Conservation (phyloP, 2,329 filamentous ascomycete species). For the Monilinia polystroma region DNA sequence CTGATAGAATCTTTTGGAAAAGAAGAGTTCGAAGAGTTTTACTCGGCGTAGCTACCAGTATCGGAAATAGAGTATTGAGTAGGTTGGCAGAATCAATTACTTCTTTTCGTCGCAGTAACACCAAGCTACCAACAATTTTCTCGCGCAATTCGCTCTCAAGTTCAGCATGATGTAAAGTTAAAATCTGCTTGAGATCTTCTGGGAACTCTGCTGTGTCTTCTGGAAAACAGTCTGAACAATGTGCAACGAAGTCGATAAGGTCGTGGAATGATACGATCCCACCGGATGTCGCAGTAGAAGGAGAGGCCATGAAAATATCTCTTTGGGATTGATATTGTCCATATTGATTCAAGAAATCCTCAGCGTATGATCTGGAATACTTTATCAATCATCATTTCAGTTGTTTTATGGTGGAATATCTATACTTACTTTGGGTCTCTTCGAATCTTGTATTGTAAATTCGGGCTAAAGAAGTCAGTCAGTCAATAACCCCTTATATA, state of each 20-base stretch:
- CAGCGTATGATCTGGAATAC: constrained; percentile 69
- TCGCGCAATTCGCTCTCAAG: constrained; percentile 84
- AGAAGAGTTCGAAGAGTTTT: constrained; percentile 82
- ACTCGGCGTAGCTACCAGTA: constrained; percentile 87
- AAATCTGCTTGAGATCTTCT: constrained; percentile 74
- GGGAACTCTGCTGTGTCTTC: constrained; percentile 75
- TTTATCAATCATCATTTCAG: constrained; percentile 20
- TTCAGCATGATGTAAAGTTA: constrained; percentile 77
- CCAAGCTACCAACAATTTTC: constrained; percentile 89
- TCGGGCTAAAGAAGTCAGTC: constrained; percentile 56
- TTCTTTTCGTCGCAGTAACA: constrained; percentile 85
- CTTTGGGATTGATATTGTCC: constrained; percentile 88
- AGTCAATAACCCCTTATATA: constrained; percentile 15
- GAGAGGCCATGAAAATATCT: constrained; percentile 86
- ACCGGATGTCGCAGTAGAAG: constrained; percentile 71
- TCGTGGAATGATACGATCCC: constrained; percentile 84
- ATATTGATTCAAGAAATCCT: constrained; percentile 86
- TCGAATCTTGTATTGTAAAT: constrained; percentile 87
- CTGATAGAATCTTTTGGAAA: constrained; percentile 88
- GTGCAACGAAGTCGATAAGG: constrained; percentile 88
- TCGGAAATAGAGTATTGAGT: constrained; percentile 89
- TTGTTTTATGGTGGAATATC: background rate
- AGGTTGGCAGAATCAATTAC: constrained; percentile 82
- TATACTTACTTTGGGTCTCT: constrained; percentile 71
- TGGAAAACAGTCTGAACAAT: constrained; percentile 92